Conservation (phyloP, 495 filamentous ascomycete genomes). For the Xylaria palmicola region DNA sequence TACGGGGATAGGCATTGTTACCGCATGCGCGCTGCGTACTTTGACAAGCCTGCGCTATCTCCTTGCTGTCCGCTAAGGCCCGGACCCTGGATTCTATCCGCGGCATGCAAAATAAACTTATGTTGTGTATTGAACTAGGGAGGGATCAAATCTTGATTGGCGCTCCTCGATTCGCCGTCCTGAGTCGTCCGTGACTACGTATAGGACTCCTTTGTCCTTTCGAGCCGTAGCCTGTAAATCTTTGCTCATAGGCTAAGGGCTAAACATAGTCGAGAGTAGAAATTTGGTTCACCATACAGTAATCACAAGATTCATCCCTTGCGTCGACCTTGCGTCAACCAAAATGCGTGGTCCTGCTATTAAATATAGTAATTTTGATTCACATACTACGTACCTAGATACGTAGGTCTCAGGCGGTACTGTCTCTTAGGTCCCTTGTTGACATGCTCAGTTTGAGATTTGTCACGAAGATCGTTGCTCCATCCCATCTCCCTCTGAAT, state of each 20-base stretch:
- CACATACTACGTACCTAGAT: no score
- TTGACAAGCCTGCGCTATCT: slow-evolving; percentile 2
- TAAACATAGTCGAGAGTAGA: background rate
- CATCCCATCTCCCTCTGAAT: background rate
- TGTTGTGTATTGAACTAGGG: background rate
- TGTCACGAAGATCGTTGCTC: slow-evolving; percentile 13
- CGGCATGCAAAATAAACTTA: slow-evolving; percentile 6
- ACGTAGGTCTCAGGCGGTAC: slow-evolving; percentile 1
- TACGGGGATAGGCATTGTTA: slow-evolving; percentile 15
- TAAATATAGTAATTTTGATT: slow-evolving; percentile 18
- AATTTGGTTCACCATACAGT: slow-evolving; percentile 11
- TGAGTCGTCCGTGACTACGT: slow-evolving; percentile 6
- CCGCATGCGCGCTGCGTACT: slow-evolving; percentile 12
- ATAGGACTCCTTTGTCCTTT: background rate
- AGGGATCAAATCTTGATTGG: slow-evolving; percentile 3
- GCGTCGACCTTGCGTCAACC: background rate
- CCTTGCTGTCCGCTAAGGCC: background rate
- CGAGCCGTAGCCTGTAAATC: background rate
- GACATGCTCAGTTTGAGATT: background rate
- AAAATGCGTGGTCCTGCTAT: slow-evolving; percentile 8
- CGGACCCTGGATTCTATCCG: slow-evolving; percentile 3
- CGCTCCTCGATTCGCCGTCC: background rate
- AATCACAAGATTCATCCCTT: slow-evolving; percentile 6
- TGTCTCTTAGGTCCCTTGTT: slow-evolving; percentile 3
- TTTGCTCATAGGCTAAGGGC: background rate